These are phyloP conservation scores for Aphanomyces cochlioides DNA, from an alignment of 352 stramenopile genomes.

Conservation along the genomic window DNA sequence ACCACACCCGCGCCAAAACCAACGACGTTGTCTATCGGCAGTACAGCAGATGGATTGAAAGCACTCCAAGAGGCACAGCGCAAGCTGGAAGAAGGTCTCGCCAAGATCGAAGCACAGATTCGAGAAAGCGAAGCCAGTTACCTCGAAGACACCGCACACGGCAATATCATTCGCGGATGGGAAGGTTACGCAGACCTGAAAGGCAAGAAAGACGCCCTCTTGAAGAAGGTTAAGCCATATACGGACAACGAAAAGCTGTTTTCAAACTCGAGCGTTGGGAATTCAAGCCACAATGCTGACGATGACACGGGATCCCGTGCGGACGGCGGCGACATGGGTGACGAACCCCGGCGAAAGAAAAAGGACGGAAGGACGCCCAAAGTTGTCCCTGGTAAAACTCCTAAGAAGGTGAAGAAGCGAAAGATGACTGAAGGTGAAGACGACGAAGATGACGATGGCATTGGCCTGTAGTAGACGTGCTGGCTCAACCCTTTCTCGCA, in stretches of 20 bases:
- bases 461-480: not conserved
- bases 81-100: constrained; percentile 62
- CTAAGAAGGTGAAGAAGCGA: constrained; percentile 11
- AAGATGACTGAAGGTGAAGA: constrained; percentile 18
- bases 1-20: not conserved
- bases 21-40: not conserved
- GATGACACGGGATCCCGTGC: not conserved
- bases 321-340: not conserved
- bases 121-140: constrained; percentile 74
- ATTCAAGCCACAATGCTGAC: not conserved
- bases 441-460: constrained; percentile 4
- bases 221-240: constrained; percentile 81
- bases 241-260: constrained; percentile 75
- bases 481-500: not conserved
- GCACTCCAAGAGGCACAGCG: constrained; percentile 66
- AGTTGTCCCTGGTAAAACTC: not conserved
- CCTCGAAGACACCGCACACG: constrained; percentile 76
- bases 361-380: constrained; percentile 9
- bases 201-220: constrained; percentile 61
- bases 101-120: constrained; percentile 70
- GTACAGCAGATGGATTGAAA: constrained; percentile 58
- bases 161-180: constrained; percentile 86
- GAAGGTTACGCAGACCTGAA: constrained; percentile 84
- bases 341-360: constrained; percentile 4
- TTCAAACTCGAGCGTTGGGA: constrained; percentile 43